phyloP scores from a whole-genome alignment of 2,329 filamentous ascomycete genomes.

The Keithomyces neogunnii region DNA sequence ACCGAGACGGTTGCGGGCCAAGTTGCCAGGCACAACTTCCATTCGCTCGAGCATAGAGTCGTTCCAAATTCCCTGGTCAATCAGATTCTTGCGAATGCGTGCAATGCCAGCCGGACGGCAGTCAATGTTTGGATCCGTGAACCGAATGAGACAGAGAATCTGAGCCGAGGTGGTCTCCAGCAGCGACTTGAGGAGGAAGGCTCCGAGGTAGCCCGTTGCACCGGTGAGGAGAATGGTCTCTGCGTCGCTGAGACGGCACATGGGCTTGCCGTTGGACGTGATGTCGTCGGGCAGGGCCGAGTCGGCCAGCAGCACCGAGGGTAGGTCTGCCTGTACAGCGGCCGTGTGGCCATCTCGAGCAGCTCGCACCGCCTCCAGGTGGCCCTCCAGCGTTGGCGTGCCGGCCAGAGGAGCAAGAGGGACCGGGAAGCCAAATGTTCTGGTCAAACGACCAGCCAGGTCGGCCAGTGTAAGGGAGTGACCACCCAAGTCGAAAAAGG shows the following conservation, averaged over 20 bases:
- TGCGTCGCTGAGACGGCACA: constrained; percentile 54
- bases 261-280: constrained; percentile 41
- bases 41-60: constrained; percentile 72
- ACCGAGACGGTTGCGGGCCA: constrained; percentile 61
- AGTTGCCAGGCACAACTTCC: constrained; percentile 65
- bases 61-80: constrained; percentile 71
- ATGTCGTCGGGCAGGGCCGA: constrained; percentile 63
- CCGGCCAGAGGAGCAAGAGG: constrained; percentile 64
- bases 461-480: constrained; percentile 73
- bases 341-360: constrained; percentile 66
- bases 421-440: constrained; percentile 64
- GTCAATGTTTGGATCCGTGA: constrained; percentile 56
- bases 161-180: constrained; percentile 59
- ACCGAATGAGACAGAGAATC: constrained; percentile 66
- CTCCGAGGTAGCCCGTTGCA: constrained; percentile 67
- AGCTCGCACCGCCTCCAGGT: constrained; percentile 61
- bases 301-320: constrained; percentile 59
- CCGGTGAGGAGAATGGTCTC: constrained; percentile 65
- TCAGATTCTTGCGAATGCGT: constrained; percentile 63
- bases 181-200: constrained; percentile 62
- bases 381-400: constrained; percentile 62
- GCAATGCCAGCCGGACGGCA: constrained; percentile 60
- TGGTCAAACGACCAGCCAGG: constrained; percentile 60
- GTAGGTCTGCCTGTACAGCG: constrained; percentile 67
- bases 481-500: constrained; percentile 75